Base-by-base conservation (phyloP, 768 basidiomycete genomes). In the Auricularia cornea region DNA sequence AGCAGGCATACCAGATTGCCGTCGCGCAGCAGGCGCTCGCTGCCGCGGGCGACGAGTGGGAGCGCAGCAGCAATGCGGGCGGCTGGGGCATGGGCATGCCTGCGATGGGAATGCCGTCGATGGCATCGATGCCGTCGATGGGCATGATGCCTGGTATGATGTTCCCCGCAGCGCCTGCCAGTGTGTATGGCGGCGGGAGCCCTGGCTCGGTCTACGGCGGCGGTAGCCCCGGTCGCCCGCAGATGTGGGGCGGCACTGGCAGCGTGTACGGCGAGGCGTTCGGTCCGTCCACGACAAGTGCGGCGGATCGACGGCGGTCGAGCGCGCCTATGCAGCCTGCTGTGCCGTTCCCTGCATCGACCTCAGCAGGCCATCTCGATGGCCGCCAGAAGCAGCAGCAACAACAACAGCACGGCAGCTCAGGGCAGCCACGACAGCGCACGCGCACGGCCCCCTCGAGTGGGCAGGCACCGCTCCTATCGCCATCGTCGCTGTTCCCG, bases 1-100 rank as follows among this genome's bases (percentile, higher is more conserved):
- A 94, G 73, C 92, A 94, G 73, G 86, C 92, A 3, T 94, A 92
- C 70, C 92, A 94, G 73, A 84, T 89, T 79, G 89, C 92, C 2
- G 88, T 94, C 51, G 92, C 92, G 4, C 92, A 92, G 73, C 92
- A 94, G 67, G 92, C 92, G 3, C 88, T 93, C 83, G 88, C 85
- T 8, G 84, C 86, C 8, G 92, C 92, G n/a, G 90, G 83, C 23
- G 92, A 94, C 33, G 91, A 94, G 71, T 94, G 92, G 92, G 92
- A 94, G 71, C 85, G 92, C 35, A 82, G 84, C 6, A 91, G 89
- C 61, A 83, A 77, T 40, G 66, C 81, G 31, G 78, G 77, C 18
- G 82, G 83, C 20, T 77, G 75, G 65, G 77, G 81, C 51, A 78
- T 81, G 75, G 73, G 72, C 59, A 77, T 82, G 77, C 74, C 74